Evolutionary conservation across 768 basidiomycete genomes (phyloP), one percentile per base, ranked within the genome.

Genomic region (Sarcodon sp.): DNA sequence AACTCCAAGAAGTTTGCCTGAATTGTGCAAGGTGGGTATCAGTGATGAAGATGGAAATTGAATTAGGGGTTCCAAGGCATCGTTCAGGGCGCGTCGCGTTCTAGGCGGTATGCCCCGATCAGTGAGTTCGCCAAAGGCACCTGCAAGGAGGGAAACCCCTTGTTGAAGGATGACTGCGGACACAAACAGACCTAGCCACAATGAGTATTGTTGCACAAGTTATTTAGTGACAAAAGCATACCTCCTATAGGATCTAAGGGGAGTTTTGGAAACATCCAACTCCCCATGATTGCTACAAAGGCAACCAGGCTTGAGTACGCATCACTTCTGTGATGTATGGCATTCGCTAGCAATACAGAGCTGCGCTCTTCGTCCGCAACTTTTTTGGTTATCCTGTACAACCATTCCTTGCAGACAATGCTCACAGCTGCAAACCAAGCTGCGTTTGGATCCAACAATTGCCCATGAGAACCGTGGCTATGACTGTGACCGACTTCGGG

Each of bases 281-380:
- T 88, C 10, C 93, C 91, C 7, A 98, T 65, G 58, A 99, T 99
- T 12, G 94, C 93, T 43, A 85, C 75, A 48, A 98, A 76, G 9
- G 93, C 91, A 47, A 99, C 90, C 44, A 84, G 55, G 56, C 91
- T 93, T 3, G 91, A 92, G 59, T 92, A 90, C 6, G 90, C 91
- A 62, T 99, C 96, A 53, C 88, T 92, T n/a, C 96, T 77, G 65
- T 99, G 96, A 62, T 98, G 94, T 48, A 92, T 75, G 6, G 94
- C 96, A 61, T 98, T 99, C n/a, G 96, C 96, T 15, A 83, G 69
- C 46, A 99, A 66, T 0, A 99, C 96, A 4, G 89, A 87, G 57
- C 86, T 89, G 56, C 81, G 80, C 64, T 97, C 92, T 56, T 89
- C 79, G 49, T 88, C 80, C 9, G 94, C 96, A 32, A 99, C 93